Evolutionary conservation across 179 eudicot genomes (phyloP).

Genomic region (Beta macrorhiza): DNA sequence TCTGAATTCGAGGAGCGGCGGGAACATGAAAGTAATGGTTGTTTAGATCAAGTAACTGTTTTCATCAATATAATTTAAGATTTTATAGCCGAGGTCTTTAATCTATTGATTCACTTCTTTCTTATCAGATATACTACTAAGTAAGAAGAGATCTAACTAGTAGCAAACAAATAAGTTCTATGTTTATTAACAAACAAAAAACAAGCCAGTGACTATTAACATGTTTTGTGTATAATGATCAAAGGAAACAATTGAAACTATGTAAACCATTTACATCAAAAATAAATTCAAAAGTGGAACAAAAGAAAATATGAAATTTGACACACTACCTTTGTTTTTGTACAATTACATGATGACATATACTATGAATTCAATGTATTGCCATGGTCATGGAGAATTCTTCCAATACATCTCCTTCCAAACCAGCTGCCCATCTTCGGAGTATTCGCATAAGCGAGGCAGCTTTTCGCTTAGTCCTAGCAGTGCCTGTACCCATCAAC

Average conservation of each 20-base stretch:
- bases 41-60: neutral
- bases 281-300: constrained; percentile 14
- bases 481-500: constrained; percentile 68
- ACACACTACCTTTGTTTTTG: constrained; percentile 29
- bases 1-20: neutral
- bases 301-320: neutral
- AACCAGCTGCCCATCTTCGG: constrained; percentile 77
- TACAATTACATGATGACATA: constrained; percentile 30
- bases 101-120: neutral
- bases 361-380: constrained; percentile 17
- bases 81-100: neutral
- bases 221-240: constrained; percentile 16
- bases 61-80: neutral
- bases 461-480: constrained; percentile 70
- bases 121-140: neutral
- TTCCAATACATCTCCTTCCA: constrained; percentile 42
- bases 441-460: constrained; percentile 73
- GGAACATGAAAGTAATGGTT: neutral
- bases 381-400: constrained; percentile 39
- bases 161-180: neutral
- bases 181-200: constrained; percentile 16
- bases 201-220: constrained; percentile 16
- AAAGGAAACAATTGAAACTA: constrained; percentile 17
- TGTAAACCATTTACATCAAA: constrained; percentile 17
- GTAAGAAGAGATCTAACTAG: neutral